phyloP scores from a whole-genome alignment of 257 asterid genomes.

The Penstemon davidsonii region DNA sequence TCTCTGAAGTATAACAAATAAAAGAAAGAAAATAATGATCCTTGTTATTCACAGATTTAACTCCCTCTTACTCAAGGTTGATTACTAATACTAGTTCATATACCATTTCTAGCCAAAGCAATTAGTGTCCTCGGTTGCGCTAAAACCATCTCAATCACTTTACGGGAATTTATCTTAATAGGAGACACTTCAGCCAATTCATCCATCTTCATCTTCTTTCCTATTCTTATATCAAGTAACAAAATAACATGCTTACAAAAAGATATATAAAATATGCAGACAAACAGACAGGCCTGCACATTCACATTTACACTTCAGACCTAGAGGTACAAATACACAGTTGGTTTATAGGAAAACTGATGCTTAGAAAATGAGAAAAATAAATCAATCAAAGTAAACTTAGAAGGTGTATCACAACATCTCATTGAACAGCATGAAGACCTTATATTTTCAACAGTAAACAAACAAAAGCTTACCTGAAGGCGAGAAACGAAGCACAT shows the following conservation, averaged over 20 bases:
- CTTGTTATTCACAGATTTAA: not conserved
- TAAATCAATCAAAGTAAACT: slow-evolving; percentile 5
- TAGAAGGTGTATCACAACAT: not conserved
- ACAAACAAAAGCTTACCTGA: slow-evolving; percentile 50
- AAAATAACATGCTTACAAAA: not conserved
- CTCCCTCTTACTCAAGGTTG: not conserved
- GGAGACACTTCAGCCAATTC: too few relatives aligned
- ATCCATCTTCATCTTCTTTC: too few relatives aligned
- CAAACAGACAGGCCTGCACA: not conserved
- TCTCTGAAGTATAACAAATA: slow-evolving; percentile 4
- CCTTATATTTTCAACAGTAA: not conserved
- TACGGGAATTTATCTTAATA: too few relatives aligned
- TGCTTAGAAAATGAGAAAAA: not conserved
- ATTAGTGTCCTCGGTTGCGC: not conserved
- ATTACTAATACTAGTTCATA: not conserved
- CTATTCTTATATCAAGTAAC: too few relatives aligned
- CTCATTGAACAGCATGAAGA: not conserved
- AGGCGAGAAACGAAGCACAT: slow-evolving; percentile 90
- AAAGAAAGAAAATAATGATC: not conserved
- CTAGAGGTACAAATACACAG: not conserved
- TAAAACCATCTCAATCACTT: too few relatives aligned
- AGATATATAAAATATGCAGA: not conserved
- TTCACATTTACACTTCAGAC: not conserved
- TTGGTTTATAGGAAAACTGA: not conserved
- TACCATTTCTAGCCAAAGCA: not conserved